Percentiles rank a stretch among this genome's conserved stretches.
Conservation (phyloP, 495 filamentous ascomycete genomes). For the Parachaetomium inaequale region DNA sequence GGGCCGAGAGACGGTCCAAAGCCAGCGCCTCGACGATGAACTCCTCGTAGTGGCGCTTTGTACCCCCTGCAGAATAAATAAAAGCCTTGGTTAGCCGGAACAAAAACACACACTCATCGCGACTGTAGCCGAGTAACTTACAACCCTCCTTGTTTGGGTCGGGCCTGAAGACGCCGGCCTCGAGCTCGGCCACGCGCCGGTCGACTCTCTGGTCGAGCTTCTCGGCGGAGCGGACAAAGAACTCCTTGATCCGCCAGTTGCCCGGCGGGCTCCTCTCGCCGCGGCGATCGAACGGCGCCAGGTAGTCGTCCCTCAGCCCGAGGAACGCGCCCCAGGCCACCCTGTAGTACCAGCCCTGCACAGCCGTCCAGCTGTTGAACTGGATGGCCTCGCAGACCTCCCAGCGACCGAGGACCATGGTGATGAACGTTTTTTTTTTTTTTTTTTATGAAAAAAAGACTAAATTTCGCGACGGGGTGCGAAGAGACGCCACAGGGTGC, state of each 20-base stretch:
- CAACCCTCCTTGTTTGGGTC: neutral
- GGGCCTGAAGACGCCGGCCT: neutral
- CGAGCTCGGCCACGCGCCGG: neutral
- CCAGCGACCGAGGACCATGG: neutral
- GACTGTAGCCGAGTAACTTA: too few species aligned
- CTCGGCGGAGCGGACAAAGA: neutral
- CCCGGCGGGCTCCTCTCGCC: neutral
- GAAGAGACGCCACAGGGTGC: neutral
- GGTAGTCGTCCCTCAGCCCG: neutral
- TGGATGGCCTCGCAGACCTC: neutral
- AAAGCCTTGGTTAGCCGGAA: too few species aligned
- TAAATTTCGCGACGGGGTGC: neutral
- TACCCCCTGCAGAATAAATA: neutral
- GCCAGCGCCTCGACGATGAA: conserved; percentile 7
- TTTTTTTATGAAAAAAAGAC: neutral
- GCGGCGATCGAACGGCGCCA: neutral
- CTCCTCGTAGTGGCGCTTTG: neutral
- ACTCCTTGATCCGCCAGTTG: neutral
- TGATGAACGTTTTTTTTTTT: neutral
- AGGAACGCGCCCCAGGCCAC: neutral
- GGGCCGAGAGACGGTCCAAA: neutral
- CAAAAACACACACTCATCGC: too few species aligned
- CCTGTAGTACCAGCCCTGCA: neutral
- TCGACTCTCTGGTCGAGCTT: neutral
- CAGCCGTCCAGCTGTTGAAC: conserved; percentile 8